A percentile compares a stretch with the other conserved stretches of the same genome.
Evolutionary conservation across 2,329 filamentous ascomycete species (phyloP).

Genomic region (Cercospora nicotianae): DNA sequence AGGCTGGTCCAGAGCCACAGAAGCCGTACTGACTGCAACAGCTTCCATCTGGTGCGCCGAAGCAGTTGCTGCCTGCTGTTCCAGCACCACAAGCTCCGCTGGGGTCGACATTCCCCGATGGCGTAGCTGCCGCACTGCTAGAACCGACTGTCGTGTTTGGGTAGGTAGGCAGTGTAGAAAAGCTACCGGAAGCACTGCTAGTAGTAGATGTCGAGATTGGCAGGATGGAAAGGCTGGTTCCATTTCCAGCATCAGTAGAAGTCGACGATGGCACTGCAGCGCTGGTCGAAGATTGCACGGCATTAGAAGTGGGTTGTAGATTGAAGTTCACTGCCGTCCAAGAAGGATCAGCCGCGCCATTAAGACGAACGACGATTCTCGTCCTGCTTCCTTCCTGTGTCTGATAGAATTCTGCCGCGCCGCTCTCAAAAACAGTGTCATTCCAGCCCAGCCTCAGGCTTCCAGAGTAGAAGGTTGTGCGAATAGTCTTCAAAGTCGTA

Average conservation of each 20-base stretch:
- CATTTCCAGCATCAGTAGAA: background rate
- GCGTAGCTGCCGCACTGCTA: constrained; percentile 13
- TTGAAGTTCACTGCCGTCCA: constrained; percentile 36
- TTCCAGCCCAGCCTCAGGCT: constrained; percentile 37
- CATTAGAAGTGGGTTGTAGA: constrained; percentile 22
- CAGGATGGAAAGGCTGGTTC: background rate
- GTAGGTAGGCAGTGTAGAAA: background rate
- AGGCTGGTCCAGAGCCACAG: constrained; percentile 19
- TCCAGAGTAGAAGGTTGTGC: constrained; percentile 33
- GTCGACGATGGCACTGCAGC: constrained; percentile 2
- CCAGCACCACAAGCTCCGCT: constrained; percentile 6
- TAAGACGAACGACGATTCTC: constrained; percentile 35
- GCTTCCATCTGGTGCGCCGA: constrained; percentile 1
- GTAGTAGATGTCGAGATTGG: background rate
- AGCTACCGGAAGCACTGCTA: background rate
- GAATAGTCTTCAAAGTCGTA: constrained; percentile 30
- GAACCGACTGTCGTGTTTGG: background rate
- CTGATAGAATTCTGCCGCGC: constrained; percentile 38
- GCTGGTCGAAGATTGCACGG: background rate
- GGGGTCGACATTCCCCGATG: constrained; percentile 12
- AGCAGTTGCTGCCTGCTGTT: constrained; percentile 12
- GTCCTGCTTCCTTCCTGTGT: constrained; percentile 32
- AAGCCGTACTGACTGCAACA: constrained; percentile 22
- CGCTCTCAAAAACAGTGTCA: constrained; percentile 36
- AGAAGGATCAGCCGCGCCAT: constrained; percentile 30